Evolutionary conservation across 495 filamentous ascomycete species (phyloP).

Genomic region (Chaetomium fimeti): DNA sequence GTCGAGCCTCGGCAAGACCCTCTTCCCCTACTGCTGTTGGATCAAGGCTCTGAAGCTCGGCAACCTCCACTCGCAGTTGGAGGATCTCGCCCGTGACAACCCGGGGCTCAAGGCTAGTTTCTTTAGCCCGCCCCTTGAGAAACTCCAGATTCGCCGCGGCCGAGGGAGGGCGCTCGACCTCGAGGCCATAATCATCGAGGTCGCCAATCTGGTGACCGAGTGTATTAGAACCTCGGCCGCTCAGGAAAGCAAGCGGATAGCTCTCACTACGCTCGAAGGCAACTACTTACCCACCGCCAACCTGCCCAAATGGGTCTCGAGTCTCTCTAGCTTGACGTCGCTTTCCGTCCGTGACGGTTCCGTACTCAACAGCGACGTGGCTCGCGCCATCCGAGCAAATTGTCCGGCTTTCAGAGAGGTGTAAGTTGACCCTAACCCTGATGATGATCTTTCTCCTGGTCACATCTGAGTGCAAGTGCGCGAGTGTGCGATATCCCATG

Average conservation of each 20-base stretch:
- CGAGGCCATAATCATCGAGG: slow-evolving; percentile 28
- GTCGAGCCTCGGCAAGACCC: slow-evolving; percentile 61
- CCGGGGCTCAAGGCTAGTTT: slow-evolving; percentile 38
- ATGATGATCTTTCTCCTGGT: neutral
- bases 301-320: slow-evolving; percentile 40
- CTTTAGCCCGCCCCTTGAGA: slow-evolving; percentile 50
- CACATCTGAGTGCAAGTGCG: neutral
- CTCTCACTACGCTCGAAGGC: slow-evolving; percentile 52
- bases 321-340: slow-evolving; percentile 39
- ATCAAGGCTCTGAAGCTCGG: slow-evolving; percentile 61
- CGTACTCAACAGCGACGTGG: slow-evolving; percentile 53
- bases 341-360: slow-evolving; percentile 59
- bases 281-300: slow-evolving; percentile 29
- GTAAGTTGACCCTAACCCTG: slow-evolving; percentile 20
- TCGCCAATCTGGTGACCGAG: slow-evolving; percentile 35
- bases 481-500: neutral
- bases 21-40: slow-evolving; percentile 68
- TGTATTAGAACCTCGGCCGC: slow-evolving; percentile 39
- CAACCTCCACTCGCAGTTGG: slow-evolving; percentile 58
- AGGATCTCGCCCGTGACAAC: slow-evolving; percentile 45
- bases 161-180: slow-evolving; percentile 17
- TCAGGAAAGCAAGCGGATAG: slow-evolving; percentile 30
- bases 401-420: slow-evolving; percentile 63
- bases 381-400: slow-evolving; percentile 51
- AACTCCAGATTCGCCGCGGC: slow-evolving; percentile 30